Evolutionary conservation across 2,329 filamentous ascomycete genomes (phyloP).

Genomic region (Calonectria multiphialidica): DNA sequence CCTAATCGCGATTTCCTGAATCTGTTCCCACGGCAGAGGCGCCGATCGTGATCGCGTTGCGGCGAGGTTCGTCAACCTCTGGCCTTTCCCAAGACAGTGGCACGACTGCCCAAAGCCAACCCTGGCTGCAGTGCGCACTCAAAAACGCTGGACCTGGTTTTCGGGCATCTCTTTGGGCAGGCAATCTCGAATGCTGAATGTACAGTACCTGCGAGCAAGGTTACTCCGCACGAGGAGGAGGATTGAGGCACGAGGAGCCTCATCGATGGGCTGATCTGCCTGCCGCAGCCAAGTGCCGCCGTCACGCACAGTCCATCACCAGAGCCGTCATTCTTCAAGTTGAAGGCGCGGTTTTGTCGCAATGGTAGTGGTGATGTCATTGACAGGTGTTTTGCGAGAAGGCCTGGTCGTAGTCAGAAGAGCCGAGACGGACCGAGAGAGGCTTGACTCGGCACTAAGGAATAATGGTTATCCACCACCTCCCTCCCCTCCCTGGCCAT

Average conservation of each 20-base stretch:
- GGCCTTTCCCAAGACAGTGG: neutral
- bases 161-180: neutral
- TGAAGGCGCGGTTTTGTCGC: neutral
- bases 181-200: neutral
- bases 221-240: constrained; percentile 16
- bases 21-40: neutral
- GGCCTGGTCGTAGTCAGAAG: neutral
- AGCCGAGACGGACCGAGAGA: neutral
- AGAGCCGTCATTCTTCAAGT: constrained; percentile 7
- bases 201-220: neutral
- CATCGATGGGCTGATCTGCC: constrained; percentile 6
- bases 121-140: neutral
- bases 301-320: neutral
- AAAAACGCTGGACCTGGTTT: neutral
- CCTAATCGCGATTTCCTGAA: constrained; percentile 12
- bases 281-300: neutral
- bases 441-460: neutral
- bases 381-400: neutral
- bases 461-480: neutral
- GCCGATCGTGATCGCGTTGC: constrained; percentile 12
- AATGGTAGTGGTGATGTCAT: constrained; percentile 1
- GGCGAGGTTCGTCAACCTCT: neutral
- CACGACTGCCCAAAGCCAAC: constrained; percentile 4
- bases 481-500: neutral
- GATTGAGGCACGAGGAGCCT: neutral